Evolutionary conservation across 345 rosid genomes (phyloP).

Genomic region (Euphorbia tirucalli): DNA sequence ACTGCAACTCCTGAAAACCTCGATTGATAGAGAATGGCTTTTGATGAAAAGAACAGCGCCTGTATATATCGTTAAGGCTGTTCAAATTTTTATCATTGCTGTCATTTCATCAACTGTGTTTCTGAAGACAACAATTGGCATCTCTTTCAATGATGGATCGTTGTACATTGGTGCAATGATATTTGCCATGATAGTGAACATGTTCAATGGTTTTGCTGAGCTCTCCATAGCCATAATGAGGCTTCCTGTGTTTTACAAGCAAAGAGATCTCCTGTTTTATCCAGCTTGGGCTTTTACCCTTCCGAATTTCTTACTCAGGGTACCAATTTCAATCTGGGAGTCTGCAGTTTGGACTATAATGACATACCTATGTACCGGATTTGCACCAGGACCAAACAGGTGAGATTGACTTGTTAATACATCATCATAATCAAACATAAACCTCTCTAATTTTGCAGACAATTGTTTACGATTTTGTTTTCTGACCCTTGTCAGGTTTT

Average conservation of each 20-base stretch:
- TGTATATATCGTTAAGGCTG: constrained; percentile 45
- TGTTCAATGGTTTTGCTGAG: constrained; percentile 65
- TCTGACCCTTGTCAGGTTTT: constrained; percentile 34
- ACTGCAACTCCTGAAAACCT: constrained; percentile 54
- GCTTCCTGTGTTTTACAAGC: constrained; percentile 45
- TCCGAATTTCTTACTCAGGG: constrained; percentile 51
- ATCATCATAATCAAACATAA: neutral
- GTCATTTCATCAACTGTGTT: constrained; percentile 50
- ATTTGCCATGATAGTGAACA: constrained; percentile 44
- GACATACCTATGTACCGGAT: constrained; percentile 57
- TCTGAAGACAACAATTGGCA: constrained; percentile 39
- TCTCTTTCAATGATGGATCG: constrained; percentile 26
- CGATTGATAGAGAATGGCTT: constrained; percentile 51
- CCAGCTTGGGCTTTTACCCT: constrained; percentile 60
- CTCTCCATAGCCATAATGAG: constrained; percentile 43
- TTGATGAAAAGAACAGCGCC: constrained; percentile 47
- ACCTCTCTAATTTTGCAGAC: no score
- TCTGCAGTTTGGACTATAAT: constrained; percentile 48
- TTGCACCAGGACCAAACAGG: constrained; percentile 53
- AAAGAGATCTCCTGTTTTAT: constrained; percentile 38
- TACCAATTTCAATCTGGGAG: constrained; percentile 49
- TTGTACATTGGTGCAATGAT: constrained; percentile 52
- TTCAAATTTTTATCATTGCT: constrained; percentile 50
- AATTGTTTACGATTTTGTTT: neutral
- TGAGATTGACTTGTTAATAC: neutral